These are phyloP conservation scores for Pichia terricola DNA, from an alignment of 1,139 yeast genomes.

Conservation along the genomic window DNA sequence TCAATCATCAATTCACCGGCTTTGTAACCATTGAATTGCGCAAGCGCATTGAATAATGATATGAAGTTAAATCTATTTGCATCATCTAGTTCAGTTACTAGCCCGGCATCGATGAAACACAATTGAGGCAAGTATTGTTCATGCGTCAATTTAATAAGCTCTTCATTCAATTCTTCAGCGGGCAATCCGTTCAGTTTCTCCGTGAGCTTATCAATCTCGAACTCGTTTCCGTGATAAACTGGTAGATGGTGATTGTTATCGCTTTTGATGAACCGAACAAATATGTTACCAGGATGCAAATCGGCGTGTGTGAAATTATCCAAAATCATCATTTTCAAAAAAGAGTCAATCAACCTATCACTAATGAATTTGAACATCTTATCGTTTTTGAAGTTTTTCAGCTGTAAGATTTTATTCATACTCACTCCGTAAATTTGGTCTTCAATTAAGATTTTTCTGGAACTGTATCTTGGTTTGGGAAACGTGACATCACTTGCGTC, in stretches of 20 bases:
- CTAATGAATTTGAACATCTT: slow-evolving; percentile 67
- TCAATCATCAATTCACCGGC: slow-evolving; percentile 97
- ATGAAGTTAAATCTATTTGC: slow-evolving; percentile 74
- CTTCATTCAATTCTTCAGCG: slow-evolving; percentile 38
- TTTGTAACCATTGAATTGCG: slow-evolving; percentile 85
- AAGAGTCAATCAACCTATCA: slow-evolving; percentile 83
- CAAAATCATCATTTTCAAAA: slow-evolving; percentile 80
- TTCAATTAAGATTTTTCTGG: slow-evolving; percentile 73
- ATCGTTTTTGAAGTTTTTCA: slow-evolving; percentile 35
- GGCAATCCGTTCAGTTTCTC: slow-evolving; percentile 34
- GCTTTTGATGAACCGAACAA: slow-evolving; percentile 47
- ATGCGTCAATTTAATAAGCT: slow-evolving; percentile 40
- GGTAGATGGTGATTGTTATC: slow-evolving; percentile 4
- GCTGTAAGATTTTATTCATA: slow-evolving; percentile 51
- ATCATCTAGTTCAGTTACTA: slow-evolving; percentile 80
- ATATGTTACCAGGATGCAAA: slow-evolving; percentile 91
- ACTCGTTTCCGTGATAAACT: slow-evolving; percentile 7
- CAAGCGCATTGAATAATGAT: slow-evolving; percentile 78
- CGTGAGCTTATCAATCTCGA: slow-evolving; percentile 36
- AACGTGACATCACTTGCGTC: slow-evolving; percentile 59
- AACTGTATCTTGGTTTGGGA: slow-evolving; percentile 70
- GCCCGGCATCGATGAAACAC: slow-evolving; percentile 86
- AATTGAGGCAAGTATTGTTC: slow-evolving; percentile 77
- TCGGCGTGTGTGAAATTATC: slow-evolving; percentile 96
- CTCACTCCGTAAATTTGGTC: slow-evolving; percentile 80